Evolutionary conservation across 2,329 filamentous ascomycete species (phyloP).

Genomic region (Neofusicoccum sp.): DNA sequence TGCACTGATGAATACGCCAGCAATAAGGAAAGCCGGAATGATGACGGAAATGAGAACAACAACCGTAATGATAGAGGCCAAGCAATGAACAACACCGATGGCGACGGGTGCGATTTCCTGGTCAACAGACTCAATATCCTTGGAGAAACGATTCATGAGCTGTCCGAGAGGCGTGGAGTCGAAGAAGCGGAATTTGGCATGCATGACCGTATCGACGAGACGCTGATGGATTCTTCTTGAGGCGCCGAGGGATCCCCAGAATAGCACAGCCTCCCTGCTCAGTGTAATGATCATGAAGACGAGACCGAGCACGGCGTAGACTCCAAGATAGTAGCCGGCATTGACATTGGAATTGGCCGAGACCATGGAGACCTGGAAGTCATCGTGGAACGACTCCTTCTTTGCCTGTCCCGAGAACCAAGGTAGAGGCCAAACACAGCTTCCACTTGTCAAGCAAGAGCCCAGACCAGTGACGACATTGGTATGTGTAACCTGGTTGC

Average conservation of each 20-base stretch:
- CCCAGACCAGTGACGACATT: slow-evolving; percentile 43
- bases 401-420: slow-evolving; percentile 24
- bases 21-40: slow-evolving; percentile 86
- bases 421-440: slow-evolving; percentile 49
- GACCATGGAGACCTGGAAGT: slow-evolving; percentile 33
- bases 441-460: slow-evolving; percentile 50
- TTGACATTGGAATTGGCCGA: slow-evolving; percentile 61
- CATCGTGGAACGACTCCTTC: slow-evolving; percentile 21
- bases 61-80: slow-evolving; percentile 75
- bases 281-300: slow-evolving; percentile 79
- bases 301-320: slow-evolving; percentile 79
- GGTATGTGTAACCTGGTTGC: slow-evolving; percentile 43
- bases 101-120: slow-evolving; percentile 94
- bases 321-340: slow-evolving; percentile 75
- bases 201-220: slow-evolving; percentile 74
- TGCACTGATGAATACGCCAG: slow-evolving; percentile 77
- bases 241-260: slow-evolving; percentile 85
- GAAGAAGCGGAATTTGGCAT: slow-evolving; percentile 96
- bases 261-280: slow-evolving; percentile 80
- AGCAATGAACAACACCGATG: slow-evolving; percentile 68
- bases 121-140: slow-evolving; percentile 91
- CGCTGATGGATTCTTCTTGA: slow-evolving; percentile 79
- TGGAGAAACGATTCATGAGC: slow-evolving; percentile 98
- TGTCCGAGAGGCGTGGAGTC: slow-evolving; percentile 94
- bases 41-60: slow-evolving; percentile 83